These are phyloP conservation scores for Astrothelium macrocarpum DNA, from an alignment of 495 filamentous ascomycete species.

Conservation along the genomic window DNA sequence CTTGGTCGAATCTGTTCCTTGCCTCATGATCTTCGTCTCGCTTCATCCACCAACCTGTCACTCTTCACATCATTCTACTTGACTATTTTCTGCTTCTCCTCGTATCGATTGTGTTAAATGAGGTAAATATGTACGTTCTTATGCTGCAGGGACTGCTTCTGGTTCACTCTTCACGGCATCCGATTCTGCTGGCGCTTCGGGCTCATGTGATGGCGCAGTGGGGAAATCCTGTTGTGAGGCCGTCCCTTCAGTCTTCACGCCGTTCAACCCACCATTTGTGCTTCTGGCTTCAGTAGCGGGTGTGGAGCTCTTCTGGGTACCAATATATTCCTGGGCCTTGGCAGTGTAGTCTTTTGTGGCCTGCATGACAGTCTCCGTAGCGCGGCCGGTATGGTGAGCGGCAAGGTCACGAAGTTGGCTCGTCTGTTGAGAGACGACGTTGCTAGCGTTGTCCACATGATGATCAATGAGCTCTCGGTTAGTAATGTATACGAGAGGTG, in stretches of 20 bases:
- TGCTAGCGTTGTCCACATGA: slow-evolving; percentile 60
- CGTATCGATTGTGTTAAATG: background rate
- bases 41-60: background rate
- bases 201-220: background rate
- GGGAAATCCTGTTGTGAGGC: background rate
- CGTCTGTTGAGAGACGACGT: slow-evolving; percentile 73
- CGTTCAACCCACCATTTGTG: background rate
- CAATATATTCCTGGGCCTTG: slow-evolving; percentile 72
- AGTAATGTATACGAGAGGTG: slow-evolving; percentile 79
- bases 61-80: background rate
- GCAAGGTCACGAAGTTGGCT: slow-evolving; percentile 70
- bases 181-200: background rate
- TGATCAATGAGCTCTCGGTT: slow-evolving; percentile 91
- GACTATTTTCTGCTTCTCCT: background rate
- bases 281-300: background rate
- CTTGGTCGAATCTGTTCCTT: background rate
- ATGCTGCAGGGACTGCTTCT: slow-evolving; percentile 1
- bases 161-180: background rate
- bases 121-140: background rate
- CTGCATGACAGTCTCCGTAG: slow-evolving; percentile 65
- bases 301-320: slow-evolving; percentile 12
- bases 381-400: slow-evolving; percentile 68
- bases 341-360: slow-evolving; percentile 74
- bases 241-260: background rate
- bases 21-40: background rate